A percentile compares a stretch with the other conserved stretches of the same genome.
Conservation (phyloP, 2,329 filamentous ascomycete species). For the Westerdykella aurantiaca region DNA sequence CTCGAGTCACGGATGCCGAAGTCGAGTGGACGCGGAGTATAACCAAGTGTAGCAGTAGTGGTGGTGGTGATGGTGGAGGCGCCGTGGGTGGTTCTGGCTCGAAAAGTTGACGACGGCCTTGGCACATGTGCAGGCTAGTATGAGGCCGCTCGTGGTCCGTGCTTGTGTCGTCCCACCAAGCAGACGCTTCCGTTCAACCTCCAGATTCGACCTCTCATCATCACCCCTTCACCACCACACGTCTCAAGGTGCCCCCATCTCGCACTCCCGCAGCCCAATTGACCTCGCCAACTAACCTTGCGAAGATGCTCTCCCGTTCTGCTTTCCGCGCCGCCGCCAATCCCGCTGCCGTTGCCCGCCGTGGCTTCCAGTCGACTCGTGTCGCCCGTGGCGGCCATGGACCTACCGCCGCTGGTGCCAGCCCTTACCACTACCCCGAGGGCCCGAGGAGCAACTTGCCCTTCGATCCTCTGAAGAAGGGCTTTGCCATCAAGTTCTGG, state of each 20-base stretch:
- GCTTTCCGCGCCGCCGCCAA: slow-evolving; percentile 57
- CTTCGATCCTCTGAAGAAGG: slow-evolving; percentile 90
- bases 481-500: slow-evolving; percentile 82
- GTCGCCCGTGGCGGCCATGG: not conserved
- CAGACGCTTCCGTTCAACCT: no score
- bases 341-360: slow-evolving; percentile 67
- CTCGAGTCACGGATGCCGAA: no score
- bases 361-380: slow-evolving; percentile 89
- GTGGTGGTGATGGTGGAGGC: no score
- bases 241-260: slow-evolving; percentile 23
- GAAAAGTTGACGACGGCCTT: no score
- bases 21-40: no score
- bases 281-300: slow-evolving; percentile 27
- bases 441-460: slow-evolving; percentile 91
- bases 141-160: no score
- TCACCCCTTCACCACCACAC: slow-evolving; percentile 20
- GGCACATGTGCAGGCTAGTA: no score
- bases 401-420: slow-evolving; percentile 62
- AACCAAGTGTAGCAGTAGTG: no score
- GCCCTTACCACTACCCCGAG: slow-evolving; percentile 98
- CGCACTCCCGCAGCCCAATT: slow-evolving; percentile 17
- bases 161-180: no score
- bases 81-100: no score
- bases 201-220: not conserved
- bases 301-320: slow-evolving; percentile 71